Base-by-base conservation (phyloP, 345 rosid species). In the Rhodomyrtus tomentosa region DNA sequence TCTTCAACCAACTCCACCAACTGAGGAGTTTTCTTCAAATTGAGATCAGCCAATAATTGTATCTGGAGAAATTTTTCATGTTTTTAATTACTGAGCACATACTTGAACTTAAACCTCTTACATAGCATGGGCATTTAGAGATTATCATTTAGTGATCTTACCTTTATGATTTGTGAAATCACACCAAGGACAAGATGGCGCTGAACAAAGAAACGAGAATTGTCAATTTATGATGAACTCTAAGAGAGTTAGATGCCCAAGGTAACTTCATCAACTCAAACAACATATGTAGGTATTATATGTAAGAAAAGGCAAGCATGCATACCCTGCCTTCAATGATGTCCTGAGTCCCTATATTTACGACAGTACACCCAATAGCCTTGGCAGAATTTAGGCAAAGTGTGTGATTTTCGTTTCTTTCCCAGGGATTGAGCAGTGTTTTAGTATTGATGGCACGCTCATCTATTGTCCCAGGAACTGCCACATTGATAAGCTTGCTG, bases 341-440 rank as follows among this genome's bases (percentile, higher is more conserved):
- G 54, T 97, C 99, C 85, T 95, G 94, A 6, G 96, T 95, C 58
- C 99, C 99, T 55, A 97, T 97, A 88, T 97, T 97, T 88, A 97
- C 99, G 13, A 97, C 96, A 5, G 98, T 97, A 89, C 99, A 97
- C 79, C 99, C 99, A 91, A 97, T 94, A 14, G 98, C 99, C 90
- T 97, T 97, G 42, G 98, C 98, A 88, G 99, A 97, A 88, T 97
- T 97, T 83, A 97, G 94, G 81, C 98, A 96, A 36, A 96, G 96
- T 21, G 99, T 95, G 84, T 96, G 99, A 85, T 96, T 96, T 89
- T 96, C 99, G 82, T 96, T 96, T 87, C 98, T 93, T 88, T 97
- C 99, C 99, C 99, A 97, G 21, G 99, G 99, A 87, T 97, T 97
- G 85, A 97, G 98, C 88, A 94, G 84, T 82, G 94, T 94, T 92